These are phyloP conservation scores for Lepidium didymum DNA, from an alignment of 345 rosid species.

Conservation along the genomic window DNA sequence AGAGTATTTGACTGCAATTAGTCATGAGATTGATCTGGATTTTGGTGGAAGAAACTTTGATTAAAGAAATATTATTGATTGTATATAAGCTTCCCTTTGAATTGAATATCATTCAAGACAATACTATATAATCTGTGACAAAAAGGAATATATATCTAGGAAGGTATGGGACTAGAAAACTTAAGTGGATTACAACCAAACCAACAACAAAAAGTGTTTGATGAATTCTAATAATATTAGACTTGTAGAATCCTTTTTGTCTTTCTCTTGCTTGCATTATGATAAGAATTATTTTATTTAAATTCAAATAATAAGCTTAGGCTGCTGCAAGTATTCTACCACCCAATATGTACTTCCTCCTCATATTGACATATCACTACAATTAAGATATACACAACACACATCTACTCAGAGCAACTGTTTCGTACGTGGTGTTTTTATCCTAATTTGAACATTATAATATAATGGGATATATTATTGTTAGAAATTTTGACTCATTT, in stretches of 20 bases:
- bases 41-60: neutral
- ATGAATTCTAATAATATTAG: neutral
- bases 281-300: neutral
- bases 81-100: neutral
- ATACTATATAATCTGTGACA: neutral
- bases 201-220: conserved; percentile 20
- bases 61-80: neutral
- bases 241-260: conserved; percentile 4
- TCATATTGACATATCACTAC: conserved; percentile 17
- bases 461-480: neutral
- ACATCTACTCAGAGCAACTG: neutral
- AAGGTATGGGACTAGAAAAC: neutral
- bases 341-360: neutral
- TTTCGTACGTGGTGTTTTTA: conserved; percentile 19
- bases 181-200: conserved; percentile 30
- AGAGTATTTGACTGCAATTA: neutral
- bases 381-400: neutral
- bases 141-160: neutral
- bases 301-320: neutral
- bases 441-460: conserved; percentile 3
- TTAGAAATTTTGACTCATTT: neutral
- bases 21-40: neutral
- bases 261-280: neutral
- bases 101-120: neutral
- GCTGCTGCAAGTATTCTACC: conserved; percentile 17